Percentiles rank a stretch among this genome's conserved stretches.
phyloP scores from a whole-genome alignment of 495 filamentous ascomycete genomes.

The Lasiosphaeria miniovina region DNA sequence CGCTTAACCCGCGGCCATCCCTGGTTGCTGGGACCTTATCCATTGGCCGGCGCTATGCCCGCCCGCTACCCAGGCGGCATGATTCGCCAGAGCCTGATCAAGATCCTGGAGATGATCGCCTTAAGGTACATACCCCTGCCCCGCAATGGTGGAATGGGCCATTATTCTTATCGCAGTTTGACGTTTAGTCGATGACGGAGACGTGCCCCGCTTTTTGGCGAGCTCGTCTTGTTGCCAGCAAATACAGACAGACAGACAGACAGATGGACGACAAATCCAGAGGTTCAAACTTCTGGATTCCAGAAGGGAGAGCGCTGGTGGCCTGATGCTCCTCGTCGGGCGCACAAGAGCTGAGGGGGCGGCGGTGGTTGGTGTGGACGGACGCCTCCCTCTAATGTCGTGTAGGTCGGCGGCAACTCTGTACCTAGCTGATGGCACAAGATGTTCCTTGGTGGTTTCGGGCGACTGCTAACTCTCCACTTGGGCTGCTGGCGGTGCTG shows the following conservation, averaged over 20 bases:
- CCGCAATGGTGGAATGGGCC: neutral
- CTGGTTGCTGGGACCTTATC: neutral
- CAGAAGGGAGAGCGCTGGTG: neutral
- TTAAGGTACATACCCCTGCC: neutral
- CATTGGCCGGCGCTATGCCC: neutral
- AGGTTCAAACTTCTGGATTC: neutral
- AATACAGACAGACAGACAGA: neutral
- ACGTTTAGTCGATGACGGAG: neutral
- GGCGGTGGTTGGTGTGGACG: neutral
- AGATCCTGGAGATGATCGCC: conserved; percentile 1
- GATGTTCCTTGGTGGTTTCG: neutral
- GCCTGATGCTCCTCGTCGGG: neutral
- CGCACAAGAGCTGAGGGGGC: neutral
- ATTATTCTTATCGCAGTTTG: neutral
- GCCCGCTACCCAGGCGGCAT: neutral
- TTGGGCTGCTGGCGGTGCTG: neutral
- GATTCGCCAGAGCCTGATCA: neutral
- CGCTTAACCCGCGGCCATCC: neutral
- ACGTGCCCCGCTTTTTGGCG: neutral
- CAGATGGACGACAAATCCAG: neutral
- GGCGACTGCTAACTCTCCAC: neutral
- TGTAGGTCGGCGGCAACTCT: neutral
- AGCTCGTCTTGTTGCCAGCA: too few species aligned
- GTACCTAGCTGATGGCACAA: neutral
- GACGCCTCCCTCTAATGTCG: neutral